Evolutionary conservation across 495 filamentous ascomycete species (phyloP), one percentile per base, ranked within the genome.

Genomic region (Hyaloscypha hepaticicola): DNA sequence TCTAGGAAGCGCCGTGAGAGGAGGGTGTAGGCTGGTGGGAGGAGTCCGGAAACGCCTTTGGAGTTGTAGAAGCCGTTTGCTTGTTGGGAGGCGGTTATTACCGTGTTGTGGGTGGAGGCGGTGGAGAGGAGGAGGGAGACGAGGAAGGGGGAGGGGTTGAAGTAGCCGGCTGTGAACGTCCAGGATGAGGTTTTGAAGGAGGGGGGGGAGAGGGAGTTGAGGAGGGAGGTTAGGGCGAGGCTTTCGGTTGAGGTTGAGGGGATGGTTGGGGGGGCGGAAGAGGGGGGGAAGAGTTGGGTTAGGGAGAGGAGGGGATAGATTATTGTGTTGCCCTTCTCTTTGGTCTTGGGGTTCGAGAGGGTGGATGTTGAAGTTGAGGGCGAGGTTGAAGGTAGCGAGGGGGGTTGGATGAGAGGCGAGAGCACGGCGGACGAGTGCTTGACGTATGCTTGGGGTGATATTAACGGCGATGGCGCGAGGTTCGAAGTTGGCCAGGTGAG

Each of bases 131-230:
- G 78, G 4, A 96, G 82, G 53, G 87, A 82, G 19, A 90, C 93
- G 7, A 97, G 83, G 1, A 85, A 82, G 2, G 93, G 87, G 45
- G 91, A 90, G 56, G 95, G 96, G 76, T 99, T 99, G 80, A 99
- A 99, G 75, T 99, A 99, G 28, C 95, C 95, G 2, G 95, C 94
- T 24, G 95, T 98, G 76, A 99, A 98, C 16, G 91, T 91, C 93
- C 95, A 98, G 38, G 83, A 86, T 4, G 89, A 89, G 34, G 83
- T 80, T 38, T 79, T 75, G 70, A 89, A 90, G 24, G 82, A 76
- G 1, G 87, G 79, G 7, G 73, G 74, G 3, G 83, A 80, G 24
- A 97, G 79, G 7, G 82, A 78, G n/a, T 78, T 80, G 6, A 99
- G 81, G 59, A 98, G 80, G 41, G 83, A 82, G 3, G 82, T 88